These are phyloP conservation scores for Linnemannia schmuckeri DNA, from an alignment of 192 early-diverging fungal species.

Conservation along the genomic window DNA sequence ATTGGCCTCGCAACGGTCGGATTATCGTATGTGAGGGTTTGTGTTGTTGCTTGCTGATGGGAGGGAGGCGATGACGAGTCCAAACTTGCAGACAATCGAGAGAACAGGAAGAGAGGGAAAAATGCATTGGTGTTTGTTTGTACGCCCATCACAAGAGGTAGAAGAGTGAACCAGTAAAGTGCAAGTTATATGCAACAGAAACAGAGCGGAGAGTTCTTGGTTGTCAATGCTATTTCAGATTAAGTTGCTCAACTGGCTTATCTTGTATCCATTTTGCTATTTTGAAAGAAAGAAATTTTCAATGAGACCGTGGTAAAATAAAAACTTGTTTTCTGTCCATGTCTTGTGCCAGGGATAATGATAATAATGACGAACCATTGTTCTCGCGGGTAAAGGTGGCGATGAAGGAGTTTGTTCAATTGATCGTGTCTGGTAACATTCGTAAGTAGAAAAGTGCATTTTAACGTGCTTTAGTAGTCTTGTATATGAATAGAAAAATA, in stretches of 20 bases:
- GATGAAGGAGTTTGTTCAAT: neutral
- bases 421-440: neutral
- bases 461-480: neutral
- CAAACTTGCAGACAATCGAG: neutral
- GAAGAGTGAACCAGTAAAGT: neutral
- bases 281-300: neutral
- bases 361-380: neutral
- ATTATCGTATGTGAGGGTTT: neutral
- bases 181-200: no score
- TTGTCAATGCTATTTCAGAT: constrained; percentile 17
- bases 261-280: neutral
- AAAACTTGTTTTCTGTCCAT: neutral
- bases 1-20: neutral
- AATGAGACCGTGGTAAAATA: constrained; percentile 3
- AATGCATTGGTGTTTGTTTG: neutral
- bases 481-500: neutral
- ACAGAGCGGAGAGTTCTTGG: neutral
- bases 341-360: neutral
- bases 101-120: neutral
- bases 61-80: neutral
- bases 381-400: neutral
- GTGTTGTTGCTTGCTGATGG: neutral
- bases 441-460: neutral
- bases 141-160: neutral
- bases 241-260: neutral